Evolutionary conservation across 2,329 filamentous ascomycete genomes (phyloP).

Genomic region (Calonectria pseudoturangicola): DNA sequence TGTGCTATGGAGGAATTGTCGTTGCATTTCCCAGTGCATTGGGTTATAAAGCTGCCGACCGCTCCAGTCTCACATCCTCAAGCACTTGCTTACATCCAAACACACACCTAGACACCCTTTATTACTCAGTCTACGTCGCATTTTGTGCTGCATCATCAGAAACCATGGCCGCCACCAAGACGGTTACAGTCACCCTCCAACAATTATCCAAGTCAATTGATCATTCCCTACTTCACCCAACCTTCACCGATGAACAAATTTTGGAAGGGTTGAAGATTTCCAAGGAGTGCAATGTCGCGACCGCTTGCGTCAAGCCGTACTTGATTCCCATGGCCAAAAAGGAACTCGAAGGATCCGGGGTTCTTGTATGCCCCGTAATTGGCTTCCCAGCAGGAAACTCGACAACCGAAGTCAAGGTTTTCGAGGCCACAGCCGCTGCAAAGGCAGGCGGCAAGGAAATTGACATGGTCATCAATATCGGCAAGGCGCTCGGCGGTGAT

Average conservation of each 20-base stretch:
- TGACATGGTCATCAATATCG: constrained; percentile 78
- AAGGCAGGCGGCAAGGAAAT: constrained; percentile 71
- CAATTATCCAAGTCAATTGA: constrained; percentile 75
- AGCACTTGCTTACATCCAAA: neutral
- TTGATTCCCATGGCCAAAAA: constrained; percentile 67
- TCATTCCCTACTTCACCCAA: constrained; percentile 77
- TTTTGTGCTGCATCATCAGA: neutral
- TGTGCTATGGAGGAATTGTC: neutral
- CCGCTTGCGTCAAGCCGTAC: constrained; percentile 77
- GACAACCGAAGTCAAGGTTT: constrained; percentile 71
- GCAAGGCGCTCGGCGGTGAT: constrained; percentile 73
- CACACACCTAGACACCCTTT: neutral
- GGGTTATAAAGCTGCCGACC: neutral
- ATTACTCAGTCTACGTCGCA: neutral
- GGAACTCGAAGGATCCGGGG: constrained; percentile 67
- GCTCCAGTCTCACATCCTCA: neutral
- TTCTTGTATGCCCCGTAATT: constrained; percentile 74
- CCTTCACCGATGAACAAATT: constrained; percentile 75
- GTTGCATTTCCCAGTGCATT: neutral
- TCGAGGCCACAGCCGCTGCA: constrained; percentile 70
- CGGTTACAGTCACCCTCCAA: constrained; percentile 64
- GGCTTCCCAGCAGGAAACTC: constrained; percentile 77
- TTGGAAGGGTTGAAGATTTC: constrained; percentile 68
- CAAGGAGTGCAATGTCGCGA: constrained; percentile 69
- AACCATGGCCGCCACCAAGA: constrained; percentile 38